A percentile compares a stretch with the other conserved stretches of the same genome.
Evolutionary conservation across 2,329 filamentous ascomycete genomes (phyloP).

Genomic region (Tolypocladium album): DNA sequence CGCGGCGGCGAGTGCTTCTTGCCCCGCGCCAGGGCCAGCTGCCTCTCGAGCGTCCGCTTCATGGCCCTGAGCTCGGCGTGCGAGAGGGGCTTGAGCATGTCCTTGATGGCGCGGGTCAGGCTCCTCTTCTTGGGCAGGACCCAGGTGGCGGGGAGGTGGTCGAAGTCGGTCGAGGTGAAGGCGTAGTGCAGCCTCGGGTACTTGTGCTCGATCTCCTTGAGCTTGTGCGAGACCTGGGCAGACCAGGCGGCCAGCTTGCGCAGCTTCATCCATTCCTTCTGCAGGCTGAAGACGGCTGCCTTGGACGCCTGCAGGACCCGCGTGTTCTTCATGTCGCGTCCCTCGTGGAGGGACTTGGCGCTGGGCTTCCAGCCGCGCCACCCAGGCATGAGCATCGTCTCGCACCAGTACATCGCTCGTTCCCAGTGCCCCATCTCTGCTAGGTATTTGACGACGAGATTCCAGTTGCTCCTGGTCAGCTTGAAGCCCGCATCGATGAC

Average conservation of each 20-base stretch:
- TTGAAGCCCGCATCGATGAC: conserved; percentile 58
- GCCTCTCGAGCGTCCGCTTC: conserved; percentile 9
- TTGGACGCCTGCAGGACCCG: conserved; percentile 19
- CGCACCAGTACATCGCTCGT: conserved; percentile 64
- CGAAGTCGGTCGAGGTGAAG: conserved; percentile 21
- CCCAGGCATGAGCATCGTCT: conserved; percentile 64
- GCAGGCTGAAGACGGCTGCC: conserved; percentile 35
- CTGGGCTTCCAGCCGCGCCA: conserved; percentile 61
- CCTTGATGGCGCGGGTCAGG: conserved; percentile 16
- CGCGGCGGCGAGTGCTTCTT: not conserved
- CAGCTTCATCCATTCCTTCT: conserved; percentile 38
- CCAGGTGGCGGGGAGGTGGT: conserved; percentile 15
- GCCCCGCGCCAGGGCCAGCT: conserved; percentile 4
- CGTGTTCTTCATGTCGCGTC: conserved; percentile 25
- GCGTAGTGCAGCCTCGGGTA: conserved; percentile 31
- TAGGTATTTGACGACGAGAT: conserved; percentile 61
- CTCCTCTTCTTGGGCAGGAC: conserved; percentile 11
- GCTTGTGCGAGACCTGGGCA: conserved; percentile 26
- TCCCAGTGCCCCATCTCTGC: conserved; percentile 46
- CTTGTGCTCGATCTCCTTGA: conserved; percentile 24
- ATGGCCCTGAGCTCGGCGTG: conserved; percentile 17
- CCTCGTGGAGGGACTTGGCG: conserved; percentile 15
- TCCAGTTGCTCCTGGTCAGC: conserved; percentile 72
- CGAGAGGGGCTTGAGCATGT: conserved; percentile 17
- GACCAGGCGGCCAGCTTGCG: conserved; percentile 39